phyloP scores from a whole-genome alignment of 2,329 filamentous ascomycete genomes.

The Macroventuria anomochaeta region DNA sequence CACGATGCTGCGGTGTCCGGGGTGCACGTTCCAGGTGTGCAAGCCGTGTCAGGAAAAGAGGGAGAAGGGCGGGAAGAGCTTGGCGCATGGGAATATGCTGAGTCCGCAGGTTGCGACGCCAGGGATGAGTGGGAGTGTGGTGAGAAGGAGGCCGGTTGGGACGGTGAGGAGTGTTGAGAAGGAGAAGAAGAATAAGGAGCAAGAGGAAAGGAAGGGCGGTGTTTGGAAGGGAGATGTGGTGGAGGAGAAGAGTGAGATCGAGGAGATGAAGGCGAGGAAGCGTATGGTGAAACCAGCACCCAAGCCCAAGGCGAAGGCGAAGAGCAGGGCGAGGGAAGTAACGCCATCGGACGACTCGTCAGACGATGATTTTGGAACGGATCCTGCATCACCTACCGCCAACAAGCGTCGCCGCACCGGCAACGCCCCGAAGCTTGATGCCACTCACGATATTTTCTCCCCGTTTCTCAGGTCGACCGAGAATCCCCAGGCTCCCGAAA shows the following conservation, averaged over 20 bases:
- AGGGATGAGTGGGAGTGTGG: background rate
- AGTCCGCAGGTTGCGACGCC: constrained; percentile 9
- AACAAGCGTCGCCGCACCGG: constrained; percentile 9
- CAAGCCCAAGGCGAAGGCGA: background rate
- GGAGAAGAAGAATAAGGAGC: background rate
- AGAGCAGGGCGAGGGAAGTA: background rate
- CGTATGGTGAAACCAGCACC: background rate
- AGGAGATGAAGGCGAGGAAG: background rate
- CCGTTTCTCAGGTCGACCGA: background rate
- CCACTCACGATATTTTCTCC: background rate
- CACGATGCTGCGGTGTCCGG: constrained; percentile 42
- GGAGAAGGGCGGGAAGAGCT: constrained; percentile 14
- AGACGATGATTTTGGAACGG: constrained; percentile 12
- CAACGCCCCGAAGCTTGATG: background rate
- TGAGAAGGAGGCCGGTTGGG: constrained; percentile 3
- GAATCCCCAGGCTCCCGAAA: too few relatives aligned
- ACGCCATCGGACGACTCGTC: constrained; percentile 7
- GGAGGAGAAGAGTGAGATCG: background rate
- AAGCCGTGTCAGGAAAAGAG: constrained; percentile 32
- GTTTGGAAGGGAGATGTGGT: too few relatives aligned
- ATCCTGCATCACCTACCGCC: constrained; percentile 11
- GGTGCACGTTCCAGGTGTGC: constrained; percentile 46
- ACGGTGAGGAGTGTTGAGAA: background rate
- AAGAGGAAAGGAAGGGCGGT: background rate
- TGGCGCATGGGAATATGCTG: constrained; percentile 35